Conservation (phyloP, 208 protist genomes). For the Leishmania mexicana region DNA sequence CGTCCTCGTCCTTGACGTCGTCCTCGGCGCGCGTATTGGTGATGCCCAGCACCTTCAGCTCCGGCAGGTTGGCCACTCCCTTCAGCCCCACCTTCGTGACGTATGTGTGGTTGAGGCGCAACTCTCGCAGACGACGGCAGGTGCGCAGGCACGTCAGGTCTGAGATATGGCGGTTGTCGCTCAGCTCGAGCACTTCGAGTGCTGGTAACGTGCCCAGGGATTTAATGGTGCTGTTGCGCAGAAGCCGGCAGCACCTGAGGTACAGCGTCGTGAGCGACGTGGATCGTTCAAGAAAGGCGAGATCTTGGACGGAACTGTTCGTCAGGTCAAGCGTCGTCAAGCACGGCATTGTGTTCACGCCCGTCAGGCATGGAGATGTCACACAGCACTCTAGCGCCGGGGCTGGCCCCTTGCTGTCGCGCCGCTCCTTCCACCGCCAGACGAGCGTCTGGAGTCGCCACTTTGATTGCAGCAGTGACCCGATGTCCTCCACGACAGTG, state of each 20-base stretch:
- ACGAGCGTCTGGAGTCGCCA: slow-evolving; percentile 53
- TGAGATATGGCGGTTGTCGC: slow-evolving; percentile 48
- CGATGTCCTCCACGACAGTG: slow-evolving; percentile 72
- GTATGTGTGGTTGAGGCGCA: slow-evolving; percentile 48
- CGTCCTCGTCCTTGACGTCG: slow-evolving; percentile 20
- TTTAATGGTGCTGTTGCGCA: slow-evolving; percentile 35
- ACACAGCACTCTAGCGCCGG: slow-evolving; percentile 60
- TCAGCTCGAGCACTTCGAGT: slow-evolving; percentile 57
- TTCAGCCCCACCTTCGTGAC: slow-evolving; percentile 43
- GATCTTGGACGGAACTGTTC: slow-evolving; percentile 44
- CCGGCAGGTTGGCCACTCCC: slow-evolving; percentile 33
- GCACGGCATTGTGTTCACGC: slow-evolving; percentile 36
- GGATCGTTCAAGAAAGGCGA: slow-evolving; percentile 49
- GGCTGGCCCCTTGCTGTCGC: slow-evolving; percentile 43
- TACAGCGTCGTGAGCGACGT: slow-evolving; percentile 30
- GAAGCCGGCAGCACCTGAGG: slow-evolving; percentile 43
- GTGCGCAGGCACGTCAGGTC: slow-evolving; percentile 43
- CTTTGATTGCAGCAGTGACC: slow-evolving; percentile 29
- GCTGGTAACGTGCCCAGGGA: slow-evolving; percentile 23
- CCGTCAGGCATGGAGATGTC: slow-evolving; percentile 42
- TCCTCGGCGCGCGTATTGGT: slow-evolving; percentile 54
- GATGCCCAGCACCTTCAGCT: slow-evolving; percentile 48
- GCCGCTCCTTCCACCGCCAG: slow-evolving; percentile 73
- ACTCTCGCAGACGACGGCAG: slow-evolving; percentile 39
- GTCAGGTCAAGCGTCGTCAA: slow-evolving; percentile 50